Conservation (phyloP, 139 green algal species). For the Spirogloea muscicola region DNA sequence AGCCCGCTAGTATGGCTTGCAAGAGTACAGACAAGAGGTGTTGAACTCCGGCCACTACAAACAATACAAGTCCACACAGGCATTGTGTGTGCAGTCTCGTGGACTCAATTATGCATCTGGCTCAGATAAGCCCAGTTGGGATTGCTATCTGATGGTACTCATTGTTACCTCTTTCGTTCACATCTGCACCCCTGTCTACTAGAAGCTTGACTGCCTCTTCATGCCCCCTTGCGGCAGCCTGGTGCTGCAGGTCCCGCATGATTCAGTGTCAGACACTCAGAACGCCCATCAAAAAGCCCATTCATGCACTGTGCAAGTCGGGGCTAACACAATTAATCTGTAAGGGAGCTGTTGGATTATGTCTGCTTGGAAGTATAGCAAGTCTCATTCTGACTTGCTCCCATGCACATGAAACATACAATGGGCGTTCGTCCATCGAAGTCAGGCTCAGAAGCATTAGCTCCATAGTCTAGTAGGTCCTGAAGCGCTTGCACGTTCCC, state of each 20-base stretch:
- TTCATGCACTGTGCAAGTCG: background rate
- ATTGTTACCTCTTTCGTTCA: background rate
- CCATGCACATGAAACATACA: background rate
- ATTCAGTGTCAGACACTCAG: background rate
- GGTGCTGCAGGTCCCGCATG: background rate
- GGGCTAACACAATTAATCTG: too few species aligned
- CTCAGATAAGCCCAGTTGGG: too few species aligned
- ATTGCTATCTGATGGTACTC: too few species aligned
- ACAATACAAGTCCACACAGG: too few species aligned
- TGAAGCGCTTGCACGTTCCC: background rate
- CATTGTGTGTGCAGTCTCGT: too few species aligned
- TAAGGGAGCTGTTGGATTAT: too few species aligned
- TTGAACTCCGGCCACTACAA: too few species aligned
- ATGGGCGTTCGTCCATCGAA: background rate
- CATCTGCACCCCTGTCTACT: background rate
- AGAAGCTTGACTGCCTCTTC: background rate
- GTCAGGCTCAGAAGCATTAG: background rate
- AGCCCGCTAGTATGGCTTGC: too few species aligned
- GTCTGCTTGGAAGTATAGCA: too few species aligned
- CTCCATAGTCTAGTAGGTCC: background rate
- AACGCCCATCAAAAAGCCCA: background rate
- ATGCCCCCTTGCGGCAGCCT: conserved; percentile 3
- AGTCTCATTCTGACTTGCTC: too few species aligned
- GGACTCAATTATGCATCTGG: too few species aligned
- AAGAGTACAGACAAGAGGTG: too few species aligned